Conservation (phyloP, 2,329 filamentous ascomycete genomes). For the Aspergillus persii region DNA sequence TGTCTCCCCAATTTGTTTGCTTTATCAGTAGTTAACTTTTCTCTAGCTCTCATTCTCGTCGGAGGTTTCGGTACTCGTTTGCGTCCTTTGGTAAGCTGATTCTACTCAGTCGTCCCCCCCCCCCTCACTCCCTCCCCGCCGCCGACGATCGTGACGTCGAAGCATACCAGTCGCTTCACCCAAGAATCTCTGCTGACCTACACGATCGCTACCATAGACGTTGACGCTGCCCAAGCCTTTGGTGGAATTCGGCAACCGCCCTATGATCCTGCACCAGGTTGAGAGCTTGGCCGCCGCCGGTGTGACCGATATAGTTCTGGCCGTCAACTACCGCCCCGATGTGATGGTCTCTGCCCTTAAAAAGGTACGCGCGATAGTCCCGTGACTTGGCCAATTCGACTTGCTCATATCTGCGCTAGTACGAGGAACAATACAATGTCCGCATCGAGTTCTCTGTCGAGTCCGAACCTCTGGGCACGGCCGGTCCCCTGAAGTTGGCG, state of each 20-base stretch:
- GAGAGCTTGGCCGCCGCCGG: conserved; percentile 89
- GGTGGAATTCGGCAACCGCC: conserved; percentile 97
- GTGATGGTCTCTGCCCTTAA: conserved; percentile 93
- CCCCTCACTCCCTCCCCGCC: conserved; percentile 5
- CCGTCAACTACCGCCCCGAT: conserved; percentile 98
- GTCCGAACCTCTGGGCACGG: conserved; percentile 90
- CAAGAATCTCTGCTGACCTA: conserved; percentile 13
- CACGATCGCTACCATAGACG: conserved; percentile 59
- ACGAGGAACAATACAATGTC: conserved; percentile 87
- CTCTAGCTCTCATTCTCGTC: conserved; percentile 90
- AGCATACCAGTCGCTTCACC: neutral
- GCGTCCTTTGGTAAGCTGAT: conserved; percentile 75
- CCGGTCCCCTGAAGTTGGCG: conserved; percentile 91
- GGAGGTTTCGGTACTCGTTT: conserved; percentile 98
- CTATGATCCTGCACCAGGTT: conserved; percentile 98
- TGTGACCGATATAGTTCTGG: conserved; percentile 95
- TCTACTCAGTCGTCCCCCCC: neutral
- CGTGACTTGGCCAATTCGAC: neutral
- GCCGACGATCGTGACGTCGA: conserved; percentile 15
- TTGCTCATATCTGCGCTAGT: conserved; percentile 50
- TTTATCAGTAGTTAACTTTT: neutral
- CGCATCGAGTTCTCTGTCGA: conserved; percentile 98
- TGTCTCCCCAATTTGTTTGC: neutral
- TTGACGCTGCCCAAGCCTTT: conserved; percentile 95
- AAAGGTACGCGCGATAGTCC: conserved; percentile 60